Evolutionary conservation across 2,329 filamentous ascomycete species (phyloP), one percentile per base, ranked within the genome.

Genomic region (Lachnellula arida): DNA sequence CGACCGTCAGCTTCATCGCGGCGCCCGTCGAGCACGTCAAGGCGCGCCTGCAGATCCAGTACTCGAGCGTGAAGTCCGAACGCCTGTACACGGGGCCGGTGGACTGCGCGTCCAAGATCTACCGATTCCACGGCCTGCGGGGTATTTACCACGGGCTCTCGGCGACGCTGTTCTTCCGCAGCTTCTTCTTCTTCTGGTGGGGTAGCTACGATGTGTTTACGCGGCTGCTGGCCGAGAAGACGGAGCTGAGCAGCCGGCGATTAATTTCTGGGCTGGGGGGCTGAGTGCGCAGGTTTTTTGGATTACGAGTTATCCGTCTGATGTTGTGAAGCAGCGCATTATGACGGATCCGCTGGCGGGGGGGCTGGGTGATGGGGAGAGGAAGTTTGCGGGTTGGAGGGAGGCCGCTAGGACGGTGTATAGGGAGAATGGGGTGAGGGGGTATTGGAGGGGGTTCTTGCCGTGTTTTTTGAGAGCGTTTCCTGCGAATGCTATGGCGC

Each of bases 151-250:
- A 91, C 69, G 94, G 94, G 0, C 80, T 99, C 12, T 77, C 74
- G 39, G 89, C 94, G 1, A 97, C 94, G 0, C 76, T 97, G 49
- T 73, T 97, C 48, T 97, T 97, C 76, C 83, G 94, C 17, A 84
- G 85, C 14, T 96, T 93, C 75, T 99, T 99, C 79, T 97, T 96
- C 80, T 94, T 87, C 76, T 97, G 92, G 92, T 99, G 94, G 94
- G 86, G 86, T n/a, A 88, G 85, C 58, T 99, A 99, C 76, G 93
- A 97, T 67, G 65, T 96, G 32, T 81, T 97, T 64, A 89, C 89
- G 5, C 79, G 83, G 22, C 74, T 79, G 57, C 76, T 97, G 68
- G 77, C 81, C 53, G 73, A 81, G 17, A 77, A 84, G 65, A 96
- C 92, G 2, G 73, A 65, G 12, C 75, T 97, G 53, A 88, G 88